phyloP scores from a whole-genome alignment of 768 basidiomycete genomes.

The Chalciporus chontae region DNA sequence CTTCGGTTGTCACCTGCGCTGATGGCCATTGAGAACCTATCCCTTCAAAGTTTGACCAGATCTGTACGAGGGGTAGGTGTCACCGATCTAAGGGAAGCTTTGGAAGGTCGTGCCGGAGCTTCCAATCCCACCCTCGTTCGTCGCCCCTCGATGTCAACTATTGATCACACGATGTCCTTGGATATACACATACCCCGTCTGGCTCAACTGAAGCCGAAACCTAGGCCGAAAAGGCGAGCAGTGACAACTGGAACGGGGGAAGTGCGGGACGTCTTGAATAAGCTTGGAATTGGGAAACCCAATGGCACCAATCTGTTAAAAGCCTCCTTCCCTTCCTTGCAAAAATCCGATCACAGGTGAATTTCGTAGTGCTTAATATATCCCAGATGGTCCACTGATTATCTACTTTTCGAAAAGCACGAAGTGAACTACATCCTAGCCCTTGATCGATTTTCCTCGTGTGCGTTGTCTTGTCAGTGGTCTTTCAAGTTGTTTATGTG shows the following conservation, averaged over 20 bases:
- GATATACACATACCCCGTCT: slow-evolving; percentile 38
- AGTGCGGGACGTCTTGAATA: slow-evolving; percentile 78
- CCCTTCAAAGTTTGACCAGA: slow-evolving; percentile 77
- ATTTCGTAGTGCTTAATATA: slow-evolving; percentile 9
- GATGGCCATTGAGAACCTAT: slow-evolving; percentile 90
- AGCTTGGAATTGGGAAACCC: slow-evolving; percentile 77
- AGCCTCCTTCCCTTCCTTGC: slow-evolving; percentile 62
- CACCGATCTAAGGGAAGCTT: slow-evolving; percentile 80
- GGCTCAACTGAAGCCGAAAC: slow-evolving; percentile 49
- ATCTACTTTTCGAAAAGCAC: slow-evolving; percentile 11
- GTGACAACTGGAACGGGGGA: slow-evolving; percentile 56
- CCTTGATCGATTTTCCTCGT: neutral
- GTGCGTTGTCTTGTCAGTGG: neutral
- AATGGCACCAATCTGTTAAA: slow-evolving; percentile 60
- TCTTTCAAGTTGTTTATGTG: neutral
- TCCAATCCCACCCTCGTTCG: slow-evolving; percentile 69
- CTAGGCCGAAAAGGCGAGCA: slow-evolving; percentile 52
- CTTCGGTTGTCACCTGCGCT: slow-evolving; percentile 80
- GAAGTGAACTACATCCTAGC: slow-evolving; percentile 6
- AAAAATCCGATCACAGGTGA: slow-evolving; percentile 43
- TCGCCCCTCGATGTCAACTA: slow-evolving; percentile 74
- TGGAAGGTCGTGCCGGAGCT: slow-evolving; percentile 82
- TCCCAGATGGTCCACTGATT: slow-evolving; percentile 1
- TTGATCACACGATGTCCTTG: slow-evolving; percentile 61
- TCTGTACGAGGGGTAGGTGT: slow-evolving; percentile 83